Evolutionary conservation across 1,284 basidiomycete genomes (phyloP), one percentile per base, ranked within the genome.

Genomic region (Lentinula novae-zelandiae): DNA sequence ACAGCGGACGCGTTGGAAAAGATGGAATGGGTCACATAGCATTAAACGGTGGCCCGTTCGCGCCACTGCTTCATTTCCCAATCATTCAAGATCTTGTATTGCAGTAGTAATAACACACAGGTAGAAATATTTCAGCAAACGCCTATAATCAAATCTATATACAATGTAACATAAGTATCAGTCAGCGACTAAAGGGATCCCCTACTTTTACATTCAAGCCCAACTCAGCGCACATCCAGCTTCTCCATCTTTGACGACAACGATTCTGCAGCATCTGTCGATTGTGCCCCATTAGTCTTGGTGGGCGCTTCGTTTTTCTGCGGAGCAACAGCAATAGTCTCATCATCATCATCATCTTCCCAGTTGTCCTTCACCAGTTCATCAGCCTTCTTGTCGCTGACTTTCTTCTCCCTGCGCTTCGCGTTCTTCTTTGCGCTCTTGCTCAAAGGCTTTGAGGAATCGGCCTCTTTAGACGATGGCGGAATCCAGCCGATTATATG

Each of bases 401-500:
- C 38, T 72, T 82, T 80, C 75, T 84, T 87, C 68, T 87, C 87
- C 70, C 82, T 84, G 67, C 84, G 78, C 71, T 88, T 93, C 60
- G 88, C 89, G 64, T 92, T 93, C 82, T 92, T 93, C 78, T 89
- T 89, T 60, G 82, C 82, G 48, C 82, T 82, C 74, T 89, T 86
- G 64, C 77, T 82, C 62, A 78, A 65, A 0, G 78, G 70, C 59
- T 69, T 69, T 62, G 67, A 34, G 33, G 59, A 13, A 50, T 62
- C 53, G 53, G 72, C 67, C 33, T 73, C 65, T 39, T 77, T 72
- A 4, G 46, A 46, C 53, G 69, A 70, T 6, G 81, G 72, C 6
- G 87, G 87, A n/a, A 89, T 82, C 90, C 90, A 93, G 42, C 90
- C 92, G 57, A 87, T 77, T 67, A 93, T 86, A 67, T 90, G 87